These are phyloP conservation scores for Boeremia exigua DNA, from an alignment of 2,329 filamentous ascomycete species.

Conservation along the genomic window DNA sequence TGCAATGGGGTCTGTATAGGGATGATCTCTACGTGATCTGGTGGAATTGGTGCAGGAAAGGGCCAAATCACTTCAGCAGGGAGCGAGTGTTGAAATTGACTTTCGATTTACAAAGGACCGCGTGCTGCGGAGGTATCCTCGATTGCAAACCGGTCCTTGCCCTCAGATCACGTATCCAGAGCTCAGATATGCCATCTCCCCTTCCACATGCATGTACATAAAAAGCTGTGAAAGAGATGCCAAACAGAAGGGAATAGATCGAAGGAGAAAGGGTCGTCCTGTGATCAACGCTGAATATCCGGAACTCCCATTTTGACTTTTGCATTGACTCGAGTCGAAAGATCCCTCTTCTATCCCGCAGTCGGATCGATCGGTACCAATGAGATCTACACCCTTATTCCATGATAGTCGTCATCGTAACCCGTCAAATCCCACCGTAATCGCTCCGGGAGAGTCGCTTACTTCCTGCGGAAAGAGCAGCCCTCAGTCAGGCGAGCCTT, in stretches of 20 bases:
- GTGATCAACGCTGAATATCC: slow-evolving; percentile 53
- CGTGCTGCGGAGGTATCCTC: slow-evolving; percentile 56
- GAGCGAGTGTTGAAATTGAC: slow-evolving; percentile 44
- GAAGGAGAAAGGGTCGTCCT: slow-evolving; percentile 46
- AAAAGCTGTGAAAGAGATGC: slow-evolving; percentile 47
- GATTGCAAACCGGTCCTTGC: slow-evolving; percentile 53
- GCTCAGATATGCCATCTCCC: slow-evolving; percentile 52
- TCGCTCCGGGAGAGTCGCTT: slow-evolving; percentile 58
- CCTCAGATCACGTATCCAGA: slow-evolving; percentile 45
- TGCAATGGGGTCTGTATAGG: not conserved
- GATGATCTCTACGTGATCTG: no score
- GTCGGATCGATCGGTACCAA: slow-evolving; percentile 51
- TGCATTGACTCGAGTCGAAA: slow-evolving; percentile 51
- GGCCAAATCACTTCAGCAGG: not conserved
- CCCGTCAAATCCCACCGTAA: slow-evolving; percentile 42
- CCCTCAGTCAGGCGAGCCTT: slow-evolving; percentile 99
- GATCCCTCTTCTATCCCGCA: slow-evolving; percentile 54
- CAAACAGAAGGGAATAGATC: slow-evolving; percentile 48
- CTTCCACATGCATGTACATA: slow-evolving; percentile 53
- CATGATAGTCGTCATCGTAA: slow-evolving; percentile 49
- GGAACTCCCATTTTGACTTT: slow-evolving; percentile 53
- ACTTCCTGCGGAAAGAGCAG: slow-evolving; percentile 99
- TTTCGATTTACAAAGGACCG: slow-evolving; percentile 50
- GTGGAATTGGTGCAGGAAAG: not conserved
- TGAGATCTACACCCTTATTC: slow-evolving; percentile 49